Evolutionary conservation across 805 yeast genomes (phyloP), one percentile per base, ranked within the genome.

Genomic region (Schwanniomyces occidentalis): DNA sequence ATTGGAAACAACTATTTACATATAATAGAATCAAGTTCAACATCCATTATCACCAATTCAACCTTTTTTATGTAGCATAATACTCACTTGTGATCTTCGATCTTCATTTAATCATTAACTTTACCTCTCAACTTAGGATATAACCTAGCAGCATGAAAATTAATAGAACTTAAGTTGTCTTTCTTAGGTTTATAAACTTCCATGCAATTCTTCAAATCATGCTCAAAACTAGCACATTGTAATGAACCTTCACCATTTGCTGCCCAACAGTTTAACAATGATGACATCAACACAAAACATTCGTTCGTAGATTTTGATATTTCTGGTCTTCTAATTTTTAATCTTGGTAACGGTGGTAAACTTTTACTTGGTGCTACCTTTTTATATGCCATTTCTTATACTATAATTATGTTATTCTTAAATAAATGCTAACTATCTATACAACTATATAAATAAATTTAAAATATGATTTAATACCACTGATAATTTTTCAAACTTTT

Each of bases 241-340:
- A 72, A 65, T 15, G 82, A 68, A 41, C 93, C 90, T 60, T 88
- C 95, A 31, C 95, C 91, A 63, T 87, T 85, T 16, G 96, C 85
- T 2, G 96, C 95, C 98, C 98, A 90, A 66, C 98, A 90, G 71
- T 85, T 86, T 48, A 90, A 69, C 58, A 90, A 71, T 30, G 86
- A 82, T 1, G 93, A 81, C 90, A 90, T 85, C 44, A 84, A 65
- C 37, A 86, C 88, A 41, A 80, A 60, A 60, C 96, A 89, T 38
- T 86, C 80, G 48, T 82, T 80, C 30, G 85, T 75, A 38, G 71
- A 59, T 46, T 77, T 78, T 32, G 73, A 70, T 19, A 74, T 65
- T 4, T 76, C 67, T 10, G 88, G 80, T 48, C 77, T 80, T 56
- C 82, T 81, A 39, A 82, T 84, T 57, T 79, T 76, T 34, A 87